These are phyloP conservation scores for Phytophthora kernoviae DNA, from an alignment of 352 stramenopile genomes.

Conservation along the genomic window DNA sequence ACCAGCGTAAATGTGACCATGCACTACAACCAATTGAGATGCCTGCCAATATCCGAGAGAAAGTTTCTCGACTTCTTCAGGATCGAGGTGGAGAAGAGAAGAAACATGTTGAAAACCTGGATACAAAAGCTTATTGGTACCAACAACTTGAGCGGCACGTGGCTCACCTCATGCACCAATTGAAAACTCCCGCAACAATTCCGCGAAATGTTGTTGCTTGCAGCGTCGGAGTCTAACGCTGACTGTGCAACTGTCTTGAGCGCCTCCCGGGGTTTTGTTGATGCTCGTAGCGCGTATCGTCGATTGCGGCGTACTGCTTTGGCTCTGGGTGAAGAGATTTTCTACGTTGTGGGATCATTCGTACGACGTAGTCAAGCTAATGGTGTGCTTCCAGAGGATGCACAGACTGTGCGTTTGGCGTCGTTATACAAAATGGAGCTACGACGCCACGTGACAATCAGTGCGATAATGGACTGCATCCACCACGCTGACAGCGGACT, in stretches of 20 bases:
- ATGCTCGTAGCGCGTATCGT: slow-evolving; percentile 40
- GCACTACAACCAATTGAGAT: slow-evolving; percentile 24
- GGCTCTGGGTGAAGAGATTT: slow-evolving; percentile 51
- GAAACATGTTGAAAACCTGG: slow-evolving; percentile 4
- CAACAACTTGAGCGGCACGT: slow-evolving; percentile 52
- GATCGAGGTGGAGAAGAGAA: slow-evolving; percentile 20
- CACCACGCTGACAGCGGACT: slow-evolving; percentile 5
- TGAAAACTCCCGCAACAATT: slow-evolving; percentile 46
- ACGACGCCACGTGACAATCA: slow-evolving; percentile 58
- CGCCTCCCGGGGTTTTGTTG: slow-evolving; percentile 8
- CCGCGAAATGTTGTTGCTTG: slow-evolving; percentile 38
- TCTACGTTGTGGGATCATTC: slow-evolving; percentile 41
- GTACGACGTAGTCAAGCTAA: slow-evolving; percentile 48
- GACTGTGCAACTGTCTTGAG: slow-evolving; percentile 12
- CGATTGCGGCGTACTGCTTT: slow-evolving; percentile 40
- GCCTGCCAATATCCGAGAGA: slow-evolving; percentile 21
- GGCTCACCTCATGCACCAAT: slow-evolving; percentile 45
- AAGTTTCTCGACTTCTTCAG: slow-evolving; percentile 27
- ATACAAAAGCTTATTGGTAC: slow-evolving; percentile 40
- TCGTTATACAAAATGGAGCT: slow-evolving; percentile 72
- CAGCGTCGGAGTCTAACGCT: slow-evolving; percentile 19
- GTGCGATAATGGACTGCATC: slow-evolving; percentile 46
- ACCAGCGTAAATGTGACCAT: slow-evolving; percentile 37
- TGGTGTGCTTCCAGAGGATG: slow-evolving; percentile 45
- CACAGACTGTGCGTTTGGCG: slow-evolving; percentile 53